phyloP scores from a whole-genome alignment of 148 eudicot genomes.

The Cornus controversa region DNA sequence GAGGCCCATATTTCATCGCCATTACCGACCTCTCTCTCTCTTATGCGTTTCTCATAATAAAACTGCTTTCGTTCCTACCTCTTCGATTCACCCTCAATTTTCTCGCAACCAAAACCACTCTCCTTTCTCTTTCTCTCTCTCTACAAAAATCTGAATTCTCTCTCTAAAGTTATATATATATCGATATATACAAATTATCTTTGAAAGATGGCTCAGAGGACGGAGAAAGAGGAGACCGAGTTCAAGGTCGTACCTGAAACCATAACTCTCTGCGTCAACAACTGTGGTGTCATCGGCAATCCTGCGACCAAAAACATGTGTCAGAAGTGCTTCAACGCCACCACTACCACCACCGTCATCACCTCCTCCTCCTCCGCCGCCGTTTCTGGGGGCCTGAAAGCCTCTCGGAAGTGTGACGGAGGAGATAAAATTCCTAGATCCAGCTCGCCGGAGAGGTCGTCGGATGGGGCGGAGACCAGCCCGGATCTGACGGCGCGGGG shows the following conservation, averaged over 20 bases:
- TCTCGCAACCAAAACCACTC: neutral
- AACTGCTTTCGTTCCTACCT: slow-evolving; percentile 10
- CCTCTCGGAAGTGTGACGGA: too few species aligned
- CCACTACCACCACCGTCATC: slow-evolving; percentile 3
- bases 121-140: neutral
- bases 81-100: neutral
- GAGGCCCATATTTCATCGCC: slow-evolving; percentile 38
- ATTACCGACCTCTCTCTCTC: slow-evolving; percentile 26
- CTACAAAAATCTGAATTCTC: neutral
- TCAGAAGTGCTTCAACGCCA: slow-evolving; percentile 26
- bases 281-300: slow-evolving; percentile 36
- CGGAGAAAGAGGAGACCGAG: slow-evolving; percentile 48
- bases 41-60: slow-evolving; percentile 5
- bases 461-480: slow-evolving; percentile 10
- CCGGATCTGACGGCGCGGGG: slow-evolving; percentile 24
- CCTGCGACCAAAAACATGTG: slow-evolving; percentile 38
- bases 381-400: neutral
- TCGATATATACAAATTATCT: neutral
- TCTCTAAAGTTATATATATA: neutral
- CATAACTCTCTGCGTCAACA: slow-evolving; percentile 28
- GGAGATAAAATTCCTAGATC: slow-evolving; percentile 28
- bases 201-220: slow-evolving; percentile 21
- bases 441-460: slow-evolving; percentile 7
- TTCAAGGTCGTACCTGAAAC: slow-evolving; percentile 32
- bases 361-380: neutral